Conservation (phyloP, 2,329 filamentous ascomycete species). For the Ophiostoma australiae region DNA sequence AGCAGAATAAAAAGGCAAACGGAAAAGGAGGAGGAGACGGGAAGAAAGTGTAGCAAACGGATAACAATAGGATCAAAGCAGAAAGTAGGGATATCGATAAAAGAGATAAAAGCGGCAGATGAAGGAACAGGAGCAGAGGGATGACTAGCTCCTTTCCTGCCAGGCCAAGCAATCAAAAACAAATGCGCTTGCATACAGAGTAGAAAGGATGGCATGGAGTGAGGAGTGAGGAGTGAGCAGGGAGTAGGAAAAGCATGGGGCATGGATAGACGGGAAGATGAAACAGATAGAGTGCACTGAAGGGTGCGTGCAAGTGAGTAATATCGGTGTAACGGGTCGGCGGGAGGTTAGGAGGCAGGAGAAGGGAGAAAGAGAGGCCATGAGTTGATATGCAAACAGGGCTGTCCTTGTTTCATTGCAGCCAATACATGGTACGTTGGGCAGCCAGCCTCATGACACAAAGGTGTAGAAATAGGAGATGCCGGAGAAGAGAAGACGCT, state of each 20-base stretch:
- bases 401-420: constrained; percentile 12
- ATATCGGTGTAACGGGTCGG: constrained; percentile 9
- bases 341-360: not conserved
- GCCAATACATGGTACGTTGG: not conserved
- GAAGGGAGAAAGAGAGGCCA: not conserved
- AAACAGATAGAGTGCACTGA: constrained; percentile 12
- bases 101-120: constrained; percentile 2
- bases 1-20: not conserved
- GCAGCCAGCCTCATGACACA: constrained; percentile 5
- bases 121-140: not conserved
- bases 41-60: not conserved
- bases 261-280: constrained; percentile 4
- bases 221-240: not conserved
- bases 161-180: not conserved
- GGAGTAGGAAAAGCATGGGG: not conserved
- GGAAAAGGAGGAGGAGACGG: constrained; percentile 7
- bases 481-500: not conserved
- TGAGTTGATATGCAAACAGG: not conserved
- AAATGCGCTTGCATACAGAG: constrained; percentile 4
- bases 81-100: not conserved
- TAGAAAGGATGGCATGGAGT: not conserved
- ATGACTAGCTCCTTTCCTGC: not conserved
- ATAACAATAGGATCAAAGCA: not conserved
- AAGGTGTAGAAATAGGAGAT: not conserved
- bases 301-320: constrained; percentile 13